These are phyloP conservation scores for Ailanthus altissimus DNA, from an alignment of 345 rosid genomes.

Conservation along the genomic window DNA sequence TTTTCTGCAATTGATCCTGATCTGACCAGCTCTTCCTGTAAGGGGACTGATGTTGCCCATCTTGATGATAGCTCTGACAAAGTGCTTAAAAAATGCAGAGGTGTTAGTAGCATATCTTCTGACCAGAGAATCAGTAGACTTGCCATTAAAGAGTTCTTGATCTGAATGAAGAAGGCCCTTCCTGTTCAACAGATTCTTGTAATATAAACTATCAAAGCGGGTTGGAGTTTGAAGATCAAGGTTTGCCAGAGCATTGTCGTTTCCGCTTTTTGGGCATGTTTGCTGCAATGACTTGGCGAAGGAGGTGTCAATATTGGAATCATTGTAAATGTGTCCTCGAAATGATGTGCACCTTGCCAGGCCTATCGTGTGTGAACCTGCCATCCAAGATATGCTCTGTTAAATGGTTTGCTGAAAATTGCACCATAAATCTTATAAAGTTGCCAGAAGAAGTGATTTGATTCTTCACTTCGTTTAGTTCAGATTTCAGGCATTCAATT, in stretches of 20 bases:
- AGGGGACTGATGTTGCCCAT: conserved; percentile 47
- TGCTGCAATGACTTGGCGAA: conserved; percentile 22
- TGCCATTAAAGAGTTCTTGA: conserved; percentile 41
- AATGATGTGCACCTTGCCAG: conserved; percentile 33
- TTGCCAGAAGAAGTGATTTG: background rate
- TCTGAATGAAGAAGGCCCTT: conserved; percentile 47
- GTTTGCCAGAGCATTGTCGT: conserved; percentile 19
- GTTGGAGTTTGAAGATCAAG: conserved; percentile 30
- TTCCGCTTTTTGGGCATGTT: conserved; percentile 30
- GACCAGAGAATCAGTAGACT: conserved; percentile 29
- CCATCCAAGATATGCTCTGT: background rate
- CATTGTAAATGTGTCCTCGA: conserved; percentile 33
- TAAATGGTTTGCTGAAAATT: background rate
- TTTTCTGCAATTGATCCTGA: conserved; percentile 42
- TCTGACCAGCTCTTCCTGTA: conserved; percentile 39
- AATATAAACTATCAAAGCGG: conserved; percentile 34
- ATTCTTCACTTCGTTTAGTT: background rate
- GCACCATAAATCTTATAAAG: background rate
- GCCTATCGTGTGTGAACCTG: conserved; percentile 44
- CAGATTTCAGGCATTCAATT: too few relatives aligned
- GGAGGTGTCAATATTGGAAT: conserved; percentile 30
- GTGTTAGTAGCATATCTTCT: conserved; percentile 24
- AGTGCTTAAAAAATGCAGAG: conserved; percentile 35
- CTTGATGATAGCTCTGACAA: conserved; percentile 36
- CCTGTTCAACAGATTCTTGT: conserved; percentile 31